These are phyloP conservation scores for Saccharomyces hybrid DNA, from an alignment of 1,139 yeast genomes.

Conservation along the genomic window DNA sequence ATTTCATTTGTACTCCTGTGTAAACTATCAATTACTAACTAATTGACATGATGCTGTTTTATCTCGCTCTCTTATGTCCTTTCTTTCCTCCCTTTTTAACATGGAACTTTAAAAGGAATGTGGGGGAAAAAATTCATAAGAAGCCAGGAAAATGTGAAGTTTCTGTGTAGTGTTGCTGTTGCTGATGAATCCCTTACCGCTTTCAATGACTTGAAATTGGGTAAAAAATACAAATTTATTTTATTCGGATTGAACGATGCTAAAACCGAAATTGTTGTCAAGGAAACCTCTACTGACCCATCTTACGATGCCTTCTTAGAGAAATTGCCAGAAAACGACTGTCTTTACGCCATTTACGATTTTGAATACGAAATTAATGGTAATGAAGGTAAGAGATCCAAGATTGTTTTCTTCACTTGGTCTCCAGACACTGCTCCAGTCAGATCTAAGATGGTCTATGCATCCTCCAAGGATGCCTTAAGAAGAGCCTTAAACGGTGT, in stretches of 20 bases:
- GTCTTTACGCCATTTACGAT: constrained; percentile 94
- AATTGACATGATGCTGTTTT: neutral
- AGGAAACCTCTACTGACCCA: constrained; percentile 62
- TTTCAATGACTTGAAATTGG: constrained; percentile 91
- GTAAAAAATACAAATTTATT: constrained; percentile 68
- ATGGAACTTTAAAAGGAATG: neutral
- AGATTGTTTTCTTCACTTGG: constrained; percentile 92
- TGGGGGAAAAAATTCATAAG: neutral
- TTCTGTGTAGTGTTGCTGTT: constrained; percentile 67
- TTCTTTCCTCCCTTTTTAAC: neutral
- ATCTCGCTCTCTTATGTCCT: constrained; percentile 2
- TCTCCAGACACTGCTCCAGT: constrained; percentile 96
- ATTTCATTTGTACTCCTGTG: neutral
- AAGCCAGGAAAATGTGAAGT: neutral
- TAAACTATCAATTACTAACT: neutral
- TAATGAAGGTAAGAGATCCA: constrained; percentile 93
- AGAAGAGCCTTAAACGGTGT: constrained; percentile 97
- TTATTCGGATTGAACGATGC: constrained; percentile 71
- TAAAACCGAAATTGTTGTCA: constrained; percentile 87
- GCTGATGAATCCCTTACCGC: constrained; percentile 90
- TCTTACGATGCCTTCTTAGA: constrained; percentile 80
- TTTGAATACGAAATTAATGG: constrained; percentile 85
- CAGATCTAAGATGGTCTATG: constrained; percentile 93
- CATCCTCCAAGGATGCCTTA: constrained; percentile 93
- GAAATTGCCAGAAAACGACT: constrained; percentile 88